Evolutionary conservation across 768 basidiomycete species (phyloP).

Genomic region (Mycena galopus): DNA sequence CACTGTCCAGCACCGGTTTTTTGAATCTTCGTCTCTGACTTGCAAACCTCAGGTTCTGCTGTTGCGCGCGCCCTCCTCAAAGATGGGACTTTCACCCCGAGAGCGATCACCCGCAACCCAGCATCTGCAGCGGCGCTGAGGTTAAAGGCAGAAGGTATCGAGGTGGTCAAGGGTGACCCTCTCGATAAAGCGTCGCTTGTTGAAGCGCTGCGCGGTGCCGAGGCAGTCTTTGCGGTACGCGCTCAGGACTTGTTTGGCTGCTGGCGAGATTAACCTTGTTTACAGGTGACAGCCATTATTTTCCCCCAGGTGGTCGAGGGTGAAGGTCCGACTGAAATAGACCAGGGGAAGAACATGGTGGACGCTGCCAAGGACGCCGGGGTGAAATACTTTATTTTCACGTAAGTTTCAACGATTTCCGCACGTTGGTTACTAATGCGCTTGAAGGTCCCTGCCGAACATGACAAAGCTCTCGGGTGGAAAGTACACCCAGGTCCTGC

Average conservation of each 20-base stretch:
- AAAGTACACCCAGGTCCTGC: constrained; percentile 10
- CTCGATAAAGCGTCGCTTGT: constrained; percentile 45
- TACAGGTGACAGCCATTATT: no score
- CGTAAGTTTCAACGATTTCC: not conserved
- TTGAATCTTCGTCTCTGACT: not conserved
- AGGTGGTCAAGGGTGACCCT: constrained; percentile 36
- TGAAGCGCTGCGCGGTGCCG: constrained; percentile 42
- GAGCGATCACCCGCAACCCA: constrained; percentile 49
- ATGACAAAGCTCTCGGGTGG: not conserved
- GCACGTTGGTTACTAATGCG: not conserved
- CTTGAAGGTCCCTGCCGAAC: constrained; percentile 1
- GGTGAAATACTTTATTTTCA: constrained; percentile 42
- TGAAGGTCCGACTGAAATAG: constrained; percentile 27
- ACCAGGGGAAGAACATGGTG: constrained; percentile 39
- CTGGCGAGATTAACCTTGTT: no score
- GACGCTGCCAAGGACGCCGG: constrained; percentile 43
- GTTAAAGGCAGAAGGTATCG: constrained; percentile 39
- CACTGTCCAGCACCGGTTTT: not conserved
- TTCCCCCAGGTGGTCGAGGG: not conserved
- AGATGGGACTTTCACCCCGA: constrained; percentile 50
- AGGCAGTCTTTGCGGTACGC: constrained; percentile 49
- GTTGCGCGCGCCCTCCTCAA: constrained; percentile 45
- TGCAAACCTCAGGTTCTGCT: constrained; percentile 38
- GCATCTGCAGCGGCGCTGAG: constrained; percentile 41
- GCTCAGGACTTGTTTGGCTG: no score